Conservation (phyloP, 2,329 filamentous ascomycete species). For the Aspergillus texensis region DNA sequence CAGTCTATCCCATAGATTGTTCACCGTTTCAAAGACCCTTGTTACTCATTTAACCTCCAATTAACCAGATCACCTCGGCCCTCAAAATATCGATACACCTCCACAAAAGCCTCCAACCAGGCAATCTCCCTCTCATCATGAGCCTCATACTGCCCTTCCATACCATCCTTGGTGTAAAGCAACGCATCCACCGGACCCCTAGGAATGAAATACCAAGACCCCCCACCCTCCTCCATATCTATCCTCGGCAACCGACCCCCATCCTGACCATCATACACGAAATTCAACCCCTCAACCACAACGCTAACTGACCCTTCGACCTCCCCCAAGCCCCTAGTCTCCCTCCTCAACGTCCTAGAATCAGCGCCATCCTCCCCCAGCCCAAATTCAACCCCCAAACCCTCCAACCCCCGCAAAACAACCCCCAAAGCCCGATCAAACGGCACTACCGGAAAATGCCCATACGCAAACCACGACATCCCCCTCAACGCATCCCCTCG, state of each 20-base stretch:
- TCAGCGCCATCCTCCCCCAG: background rate
- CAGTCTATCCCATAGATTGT: too few relatives aligned
- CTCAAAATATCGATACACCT: constrained; percentile 14
- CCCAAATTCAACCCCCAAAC: background rate
- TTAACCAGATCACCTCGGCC: too few relatives aligned
- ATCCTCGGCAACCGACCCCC: background rate
- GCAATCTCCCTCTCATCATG: constrained; percentile 21
- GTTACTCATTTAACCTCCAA: too few relatives aligned
- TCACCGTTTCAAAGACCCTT: too few relatives aligned
- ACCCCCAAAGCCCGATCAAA: background rate
- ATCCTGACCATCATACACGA: background rate
- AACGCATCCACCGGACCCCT: background rate
- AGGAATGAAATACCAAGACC: background rate
- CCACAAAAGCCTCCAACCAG: constrained; percentile 22
- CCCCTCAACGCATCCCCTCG: background rate
- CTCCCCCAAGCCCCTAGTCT: background rate
- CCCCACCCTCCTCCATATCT: background rate
- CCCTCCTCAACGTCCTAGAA: background rate
- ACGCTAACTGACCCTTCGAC: background rate
- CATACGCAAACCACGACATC: background rate
- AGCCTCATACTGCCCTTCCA: constrained; percentile 3
- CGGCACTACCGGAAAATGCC: background rate
- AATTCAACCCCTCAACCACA: background rate
- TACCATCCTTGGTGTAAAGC: background rate
- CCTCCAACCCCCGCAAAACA: background rate